Conservation (phyloP, 495 filamentous ascomycete genomes). For the Delitschia confertaspora region DNA sequence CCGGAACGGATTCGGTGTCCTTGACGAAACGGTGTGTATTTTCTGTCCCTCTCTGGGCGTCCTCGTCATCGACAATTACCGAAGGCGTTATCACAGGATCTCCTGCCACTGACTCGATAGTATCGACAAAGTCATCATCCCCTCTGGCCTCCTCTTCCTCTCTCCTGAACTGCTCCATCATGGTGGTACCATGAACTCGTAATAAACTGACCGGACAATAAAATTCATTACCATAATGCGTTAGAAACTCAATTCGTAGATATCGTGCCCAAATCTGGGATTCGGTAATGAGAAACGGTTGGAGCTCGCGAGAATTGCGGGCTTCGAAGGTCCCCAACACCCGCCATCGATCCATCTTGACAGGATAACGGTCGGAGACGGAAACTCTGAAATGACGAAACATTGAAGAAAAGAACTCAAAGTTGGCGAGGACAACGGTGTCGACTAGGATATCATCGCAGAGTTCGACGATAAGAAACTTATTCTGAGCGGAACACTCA, state of each 20-base stretch:
- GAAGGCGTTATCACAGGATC: constrained; percentile 18
- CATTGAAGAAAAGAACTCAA: constrained; percentile 97
- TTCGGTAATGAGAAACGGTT: constrained; percentile 86
- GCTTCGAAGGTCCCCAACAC: constrained; percentile 83
- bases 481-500: constrained; percentile 76
- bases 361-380: constrained; percentile 87
- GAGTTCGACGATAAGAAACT: constrained; percentile 85
- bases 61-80: constrained; percentile 16
- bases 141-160: constrained; percentile 55
- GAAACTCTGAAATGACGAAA: constrained; percentile 82
- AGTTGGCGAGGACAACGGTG: constrained; percentile 92
- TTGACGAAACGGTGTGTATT: too few species aligned
- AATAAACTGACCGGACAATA: constrained; percentile 89
- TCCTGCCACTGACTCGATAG: constrained; percentile 38
- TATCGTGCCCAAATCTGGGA: constrained; percentile 94
- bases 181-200: constrained; percentile 87
- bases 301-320: constrained; percentile 82
- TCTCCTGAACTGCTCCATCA: constrained; percentile 85
- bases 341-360: constrained; percentile 86
- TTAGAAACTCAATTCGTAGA: constrained; percentile 80
- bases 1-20: too few species aligned
- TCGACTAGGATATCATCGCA: constrained; percentile 92
- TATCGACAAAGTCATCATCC: constrained; percentile 46
- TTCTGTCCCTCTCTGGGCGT: too few species aligned
- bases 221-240: constrained; percentile 90